These are phyloP conservation scores for Chenopodium formosanum DNA, from an alignment of 148 eudicot species.

Conservation along the genomic window DNA sequence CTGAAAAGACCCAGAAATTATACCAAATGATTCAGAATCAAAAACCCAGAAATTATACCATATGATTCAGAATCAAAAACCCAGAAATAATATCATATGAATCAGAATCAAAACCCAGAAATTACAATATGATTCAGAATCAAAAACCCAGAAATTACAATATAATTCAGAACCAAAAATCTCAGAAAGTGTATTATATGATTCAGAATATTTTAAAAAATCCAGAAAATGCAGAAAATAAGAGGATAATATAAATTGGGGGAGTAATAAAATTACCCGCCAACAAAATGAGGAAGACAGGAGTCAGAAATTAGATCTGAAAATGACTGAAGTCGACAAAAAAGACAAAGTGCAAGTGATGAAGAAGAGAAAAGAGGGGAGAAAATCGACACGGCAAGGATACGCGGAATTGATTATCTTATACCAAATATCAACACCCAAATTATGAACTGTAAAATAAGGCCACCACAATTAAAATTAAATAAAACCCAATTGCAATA, in stretches of 20 bases:
- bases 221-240: background rate
- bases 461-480: background rate
- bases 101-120: background rate
- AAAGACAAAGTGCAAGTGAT: slow-evolving; percentile 22
- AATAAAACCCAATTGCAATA: background rate
- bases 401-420: slow-evolving; percentile 50
- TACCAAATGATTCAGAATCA: background rate
- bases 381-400: slow-evolving; percentile 11
- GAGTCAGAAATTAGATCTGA: slow-evolving; percentile 49
- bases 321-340: slow-evolving; percentile 36
- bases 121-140: background rate
- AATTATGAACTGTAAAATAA: slow-evolving; percentile 40
- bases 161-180: background rate
- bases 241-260: background rate
- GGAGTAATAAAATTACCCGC: slow-evolving; percentile 20
- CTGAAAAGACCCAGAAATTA: background rate
- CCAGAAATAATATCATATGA: background rate
- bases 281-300: slow-evolving; percentile 13
- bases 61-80: background rate
- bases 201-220: background rate
- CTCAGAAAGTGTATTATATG: background rate
- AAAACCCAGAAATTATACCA: background rate
- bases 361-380: slow-evolving; percentile 1
- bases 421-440: background rate
- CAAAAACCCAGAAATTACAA: background rate